These are phyloP conservation scores for Kodamaea ohmeri DNA, from an alignment of 1,139 yeast genomes.

Conservation along the genomic window DNA sequence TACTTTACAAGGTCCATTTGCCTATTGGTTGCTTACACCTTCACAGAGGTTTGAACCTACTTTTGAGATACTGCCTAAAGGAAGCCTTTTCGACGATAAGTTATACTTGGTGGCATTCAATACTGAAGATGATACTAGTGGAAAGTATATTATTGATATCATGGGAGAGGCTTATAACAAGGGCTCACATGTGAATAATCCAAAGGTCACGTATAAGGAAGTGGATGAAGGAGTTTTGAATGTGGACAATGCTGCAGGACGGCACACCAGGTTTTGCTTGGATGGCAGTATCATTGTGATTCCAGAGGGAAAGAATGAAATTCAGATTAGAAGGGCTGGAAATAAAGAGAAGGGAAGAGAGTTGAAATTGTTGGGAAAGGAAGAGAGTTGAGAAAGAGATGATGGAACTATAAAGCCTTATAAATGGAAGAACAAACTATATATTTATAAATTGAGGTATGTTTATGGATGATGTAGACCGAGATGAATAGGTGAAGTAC, in stretches of 20 bases:
- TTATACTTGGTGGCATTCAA: conserved; percentile 58
- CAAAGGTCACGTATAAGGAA: conserved; percentile 42
- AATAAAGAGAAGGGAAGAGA: conserved; percentile 26
- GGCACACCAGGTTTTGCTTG: conserved; percentile 46
- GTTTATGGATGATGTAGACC: too few species aligned
- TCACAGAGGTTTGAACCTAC: conserved; percentile 63
- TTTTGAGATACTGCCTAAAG: conserved; percentile 71
- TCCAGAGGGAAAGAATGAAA: conserved; percentile 26
- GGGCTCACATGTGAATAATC: conserved; percentile 52
- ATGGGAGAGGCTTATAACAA: conserved; percentile 58
- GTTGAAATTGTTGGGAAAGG: conserved; percentile 17
- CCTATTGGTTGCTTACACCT: conserved; percentile 67
- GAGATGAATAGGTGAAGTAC: too few species aligned
- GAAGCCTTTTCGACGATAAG: conserved; percentile 48
- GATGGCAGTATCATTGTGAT: conserved; percentile 48
- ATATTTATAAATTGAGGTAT: too few species aligned
- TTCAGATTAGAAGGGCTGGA: conserved; percentile 20
- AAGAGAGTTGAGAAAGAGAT: conserved; percentile 1
- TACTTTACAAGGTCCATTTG: conserved; percentile 42
- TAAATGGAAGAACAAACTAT: too few species aligned
- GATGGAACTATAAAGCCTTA: too few species aligned
- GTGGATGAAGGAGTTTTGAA: conserved; percentile 27
- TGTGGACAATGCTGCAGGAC: conserved; percentile 18
- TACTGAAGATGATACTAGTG: conserved; percentile 25
- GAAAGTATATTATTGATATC: conserved; percentile 47